A percentile compares a stretch with the other conserved stretches of the same genome.
Evolutionary conservation across 176 grass and related monocot species (phyloP).

Genomic region (Oryza meridionalis): DNA sequence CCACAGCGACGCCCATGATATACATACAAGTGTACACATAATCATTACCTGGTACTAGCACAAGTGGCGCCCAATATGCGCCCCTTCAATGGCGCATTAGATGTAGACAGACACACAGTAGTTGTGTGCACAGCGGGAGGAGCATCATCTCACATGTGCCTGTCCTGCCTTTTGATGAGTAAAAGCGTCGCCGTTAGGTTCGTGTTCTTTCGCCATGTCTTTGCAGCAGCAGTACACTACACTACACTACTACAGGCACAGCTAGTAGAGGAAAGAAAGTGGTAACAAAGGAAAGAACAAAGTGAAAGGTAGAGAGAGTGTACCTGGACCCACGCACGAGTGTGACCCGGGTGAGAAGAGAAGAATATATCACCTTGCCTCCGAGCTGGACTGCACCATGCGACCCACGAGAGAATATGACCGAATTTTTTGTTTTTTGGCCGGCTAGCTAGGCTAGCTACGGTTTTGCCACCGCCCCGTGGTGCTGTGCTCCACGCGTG

Average conservation of each 20-base stretch:
- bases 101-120: conserved; percentile 1
- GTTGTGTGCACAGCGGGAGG: conserved; percentile 24
- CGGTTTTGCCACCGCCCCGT: background rate
- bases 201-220: conserved; percentile 28
- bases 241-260: background rate
- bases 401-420: background rate
- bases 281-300: conserved; percentile 8
- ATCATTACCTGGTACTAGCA: conserved; percentile 14
- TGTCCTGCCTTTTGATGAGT: conserved; percentile 39
- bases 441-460: background rate
- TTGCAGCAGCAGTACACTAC: background rate
- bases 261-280: background rate
- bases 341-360: conserved; percentile 7
- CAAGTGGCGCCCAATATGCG: conserved; percentile 2
- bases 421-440: conserved; percentile 5
- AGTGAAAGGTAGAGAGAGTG: conserved; percentile 26
- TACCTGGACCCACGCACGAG: conserved; percentile 27
- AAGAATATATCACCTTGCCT: conserved; percentile 5
- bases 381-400: conserved; percentile 43
- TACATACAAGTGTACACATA: background rate
- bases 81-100: conserved; percentile 36
- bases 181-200: conserved; percentile 35
- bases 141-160: conserved; percentile 49
- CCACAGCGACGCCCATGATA: background rate
- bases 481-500: conserved; percentile 33